A percentile compares a stretch with the other conserved stretches of the same genome.
phyloP scores from a whole-genome alignment of 768 basidiomycete genomes.

The Tylopilus plumbeoviolaceoides region DNA sequence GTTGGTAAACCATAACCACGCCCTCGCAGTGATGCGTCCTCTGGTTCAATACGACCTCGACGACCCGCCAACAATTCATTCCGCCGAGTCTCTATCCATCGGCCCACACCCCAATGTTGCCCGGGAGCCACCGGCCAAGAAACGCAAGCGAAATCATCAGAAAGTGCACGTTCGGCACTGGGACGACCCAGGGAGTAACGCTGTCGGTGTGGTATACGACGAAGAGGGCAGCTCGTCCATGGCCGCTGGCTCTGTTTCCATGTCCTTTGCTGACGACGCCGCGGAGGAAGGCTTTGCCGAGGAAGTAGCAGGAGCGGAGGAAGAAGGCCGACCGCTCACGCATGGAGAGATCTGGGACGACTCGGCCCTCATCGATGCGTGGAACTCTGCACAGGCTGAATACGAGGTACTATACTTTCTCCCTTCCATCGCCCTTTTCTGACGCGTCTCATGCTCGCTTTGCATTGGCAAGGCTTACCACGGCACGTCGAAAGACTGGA shows the following conservation, averaged over 20 bases:
- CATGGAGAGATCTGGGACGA: slow-evolving; percentile 85
- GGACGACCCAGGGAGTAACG: slow-evolving; percentile 36
- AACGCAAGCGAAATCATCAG: slow-evolving; percentile 37
- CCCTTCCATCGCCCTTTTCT: neutral
- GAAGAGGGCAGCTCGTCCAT: slow-evolving; percentile 13
- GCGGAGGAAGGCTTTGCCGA: slow-evolving; percentile 26
- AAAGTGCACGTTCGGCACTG: slow-evolving; percentile 36
- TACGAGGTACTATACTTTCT: slow-evolving; percentile 53
- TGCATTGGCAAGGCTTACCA: slow-evolving; percentile 46
- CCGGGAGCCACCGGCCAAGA: slow-evolving; percentile 45
- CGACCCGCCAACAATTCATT: slow-evolving; percentile 1
- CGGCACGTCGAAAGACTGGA: slow-evolving; percentile 68
- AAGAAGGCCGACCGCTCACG: slow-evolving; percentile 60
- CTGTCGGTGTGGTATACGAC: slow-evolving; percentile 30
- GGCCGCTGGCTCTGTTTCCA: neutral
- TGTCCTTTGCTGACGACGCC: neutral
- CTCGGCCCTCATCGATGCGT: slow-evolving; percentile 75
- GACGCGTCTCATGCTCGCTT: neutral
- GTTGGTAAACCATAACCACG: neutral
- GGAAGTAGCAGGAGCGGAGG: slow-evolving; percentile 31
- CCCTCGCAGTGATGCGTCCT: slow-evolving; percentile 18
- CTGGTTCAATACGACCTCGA: slow-evolving; percentile 29
- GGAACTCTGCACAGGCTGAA: slow-evolving; percentile 81
- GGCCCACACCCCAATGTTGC: neutral
- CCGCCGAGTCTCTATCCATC: neutral